These are phyloP conservation scores for Coemansia sp. DNA, from an alignment of 192 early-diverging fungal species.

Conservation along the genomic window DNA sequence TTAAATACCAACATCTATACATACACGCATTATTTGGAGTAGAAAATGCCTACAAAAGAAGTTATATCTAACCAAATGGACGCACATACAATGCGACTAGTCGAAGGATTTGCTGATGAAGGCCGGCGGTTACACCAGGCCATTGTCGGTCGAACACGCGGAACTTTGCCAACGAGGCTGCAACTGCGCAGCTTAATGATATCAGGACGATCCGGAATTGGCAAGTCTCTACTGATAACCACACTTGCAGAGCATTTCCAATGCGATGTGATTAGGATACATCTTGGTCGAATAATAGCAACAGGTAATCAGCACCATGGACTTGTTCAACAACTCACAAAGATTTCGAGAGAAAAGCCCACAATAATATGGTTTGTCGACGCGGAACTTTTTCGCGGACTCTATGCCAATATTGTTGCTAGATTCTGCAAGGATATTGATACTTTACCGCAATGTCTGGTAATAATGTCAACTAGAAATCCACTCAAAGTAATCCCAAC, in stretches of 20 bases:
- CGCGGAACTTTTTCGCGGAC: constrained; percentile 33
- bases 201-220: constrained; percentile 46
- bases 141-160: constrained; percentile 20
- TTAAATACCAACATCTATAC: not conserved
- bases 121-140: constrained; percentile 30
- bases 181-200: constrained; percentile 32
- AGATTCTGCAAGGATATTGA: constrained; percentile 13
- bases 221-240: constrained; percentile 44
- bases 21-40: not conserved
- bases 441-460: constrained; percentile 21
- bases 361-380: constrained; percentile 41
- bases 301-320: constrained; percentile 32
- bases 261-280: constrained; percentile 16
- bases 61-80: not conserved
- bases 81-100: constrained; percentile 4
- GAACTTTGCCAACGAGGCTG: constrained; percentile 5
- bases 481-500: constrained; percentile 34
- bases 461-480: constrained; percentile 49
- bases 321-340: constrained; percentile 16
- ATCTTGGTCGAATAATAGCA: constrained; percentile 32
- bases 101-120: constrained; percentile 44
- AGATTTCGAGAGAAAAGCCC: constrained; percentile 5
- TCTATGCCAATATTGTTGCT: constrained; percentile 28
- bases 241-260: constrained; percentile 16
- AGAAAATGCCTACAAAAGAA: not conserved